A percentile compares a stretch with the other conserved stretches of the same genome.
Evolutionary conservation across 257 asterid genomes (phyloP).

Genomic region (Verbascum thapsus): DNA sequence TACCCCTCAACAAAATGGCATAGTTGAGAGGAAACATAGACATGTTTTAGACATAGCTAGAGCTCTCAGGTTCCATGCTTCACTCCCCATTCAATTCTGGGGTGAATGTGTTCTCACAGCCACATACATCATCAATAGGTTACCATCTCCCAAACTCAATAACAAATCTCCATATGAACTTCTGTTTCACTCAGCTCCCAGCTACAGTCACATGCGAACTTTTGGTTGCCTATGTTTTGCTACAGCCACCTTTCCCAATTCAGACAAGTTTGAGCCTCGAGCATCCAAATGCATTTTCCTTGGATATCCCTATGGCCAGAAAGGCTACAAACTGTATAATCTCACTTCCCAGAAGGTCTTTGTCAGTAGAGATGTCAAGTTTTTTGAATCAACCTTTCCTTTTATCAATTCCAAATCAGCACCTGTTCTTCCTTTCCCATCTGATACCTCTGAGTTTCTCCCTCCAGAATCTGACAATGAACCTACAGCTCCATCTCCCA

Average conservation of each 20-base stretch:
- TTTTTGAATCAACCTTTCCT: not conserved
- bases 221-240: not conserved
- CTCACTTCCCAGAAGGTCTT: not conserved
- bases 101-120: not conserved
- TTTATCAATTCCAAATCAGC: not conserved
- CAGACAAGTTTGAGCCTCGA: not conserved
- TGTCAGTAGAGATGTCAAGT: not conserved
- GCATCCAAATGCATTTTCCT: not conserved
- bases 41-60: not conserved
- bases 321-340: not conserved
- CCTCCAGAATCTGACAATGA: no score
- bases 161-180: not conserved
- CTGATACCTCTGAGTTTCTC: no score
- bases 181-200: not conserved
- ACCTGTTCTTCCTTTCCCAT: not conserved
- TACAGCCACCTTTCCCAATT: no score
- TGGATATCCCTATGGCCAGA: not conserved
- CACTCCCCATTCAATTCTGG: not conserved
- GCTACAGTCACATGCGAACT: not conserved
- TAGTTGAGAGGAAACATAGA: conserved; percentile 1
- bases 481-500: no score
- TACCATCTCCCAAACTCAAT: not conserved
- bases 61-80: not conserved
- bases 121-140: not conserved
- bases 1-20: conserved; percentile 1